A percentile compares a stretch with the other conserved stretches of the same genome.
Conservation (phyloP, 1,284 basidiomycete genomes). For the Trametes pubescens region DNA sequence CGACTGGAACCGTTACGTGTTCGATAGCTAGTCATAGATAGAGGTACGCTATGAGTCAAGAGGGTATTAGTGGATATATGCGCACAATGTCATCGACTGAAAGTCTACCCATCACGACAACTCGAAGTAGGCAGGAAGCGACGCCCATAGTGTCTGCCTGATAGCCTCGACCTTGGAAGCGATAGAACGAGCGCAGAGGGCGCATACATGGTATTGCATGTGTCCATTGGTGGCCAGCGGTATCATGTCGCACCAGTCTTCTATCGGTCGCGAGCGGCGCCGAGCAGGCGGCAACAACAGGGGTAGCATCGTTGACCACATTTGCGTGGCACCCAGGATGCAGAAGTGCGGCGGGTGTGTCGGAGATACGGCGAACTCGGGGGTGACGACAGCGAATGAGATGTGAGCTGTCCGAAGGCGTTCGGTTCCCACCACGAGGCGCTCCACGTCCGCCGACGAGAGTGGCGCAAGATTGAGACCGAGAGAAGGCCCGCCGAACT, state of each 20-base stretch:
- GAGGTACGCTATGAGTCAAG: neutral
- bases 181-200: constrained; percentile 15
- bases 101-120: constrained; percentile 2
- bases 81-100: neutral
- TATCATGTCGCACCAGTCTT: constrained; percentile 21
- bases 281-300: neutral
- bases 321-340: constrained; percentile 7
- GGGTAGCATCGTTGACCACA: constrained; percentile 14
- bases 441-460: constrained; percentile 37
- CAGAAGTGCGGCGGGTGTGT: constrained; percentile 21
- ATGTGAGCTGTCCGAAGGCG: constrained; percentile 30
- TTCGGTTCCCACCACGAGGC: constrained; percentile 39
- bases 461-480: constrained; percentile 40
- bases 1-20: no score
- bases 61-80: neutral
- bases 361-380: constrained; percentile 7
- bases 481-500: constrained; percentile 34
- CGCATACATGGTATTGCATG: constrained; percentile 17
- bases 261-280: constrained; percentile 20
- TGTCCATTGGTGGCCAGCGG: constrained; percentile 4
- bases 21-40: neutral
- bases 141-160: constrained; percentile 21
- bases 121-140: constrained; percentile 24
- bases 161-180: constrained; percentile 11
- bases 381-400: constrained; percentile 12